Base-by-base conservation (phyloP, 148 eudicot species). In the Beta vulgaris region DNA sequence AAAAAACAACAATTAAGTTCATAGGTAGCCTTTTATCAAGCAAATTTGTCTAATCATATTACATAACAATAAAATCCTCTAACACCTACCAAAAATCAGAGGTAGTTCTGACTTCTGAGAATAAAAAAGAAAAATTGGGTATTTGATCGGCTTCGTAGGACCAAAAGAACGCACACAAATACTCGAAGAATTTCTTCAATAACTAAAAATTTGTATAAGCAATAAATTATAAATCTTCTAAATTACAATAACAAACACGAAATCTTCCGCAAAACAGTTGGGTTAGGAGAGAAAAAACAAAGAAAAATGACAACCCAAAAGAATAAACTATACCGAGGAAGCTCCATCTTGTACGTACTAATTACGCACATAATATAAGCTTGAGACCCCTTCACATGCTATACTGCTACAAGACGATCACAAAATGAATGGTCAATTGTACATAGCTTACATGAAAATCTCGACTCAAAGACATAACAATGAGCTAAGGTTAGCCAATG, bases 401-500 rank as follows among this genome's bases (percentile, higher is more conserved):
- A 60, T 5, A 16, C n/a, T 60, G n/a, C 18, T 31, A 16, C 36
- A 60, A 60, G 6, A 60, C 2, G 37, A 15, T 60, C 65, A 18
- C 36, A 60, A 1, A 16, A 60, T 9, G 12, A 11, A 58, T 58
- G 63, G 29, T 58, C 9, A 58, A 19, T 58, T 34, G 6, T 26
- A 26, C 16, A 58, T 35, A 43, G 11, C 13, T 28, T 69, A 46
- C 64, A 58, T 14, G 39, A 31, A 18, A n/a, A 7, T n/a, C 6
- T 18, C 11, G 4, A 32, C 12, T 7, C 23, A 32, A 70, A 51
- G 32, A 18, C 51, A 8, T 4, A 57, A 8, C 2, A 18, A 23
- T 7, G 0, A 1, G 19, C n/a, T n/a, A n/a, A n/a, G 19, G 43
- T 71, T 67, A 79, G 51, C 97, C 97, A 42, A 90, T 61, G 74